Evolutionary conservation across 352 stramenopile species (phyloP).

Genomic region (Blastocystis sp.): DNA sequence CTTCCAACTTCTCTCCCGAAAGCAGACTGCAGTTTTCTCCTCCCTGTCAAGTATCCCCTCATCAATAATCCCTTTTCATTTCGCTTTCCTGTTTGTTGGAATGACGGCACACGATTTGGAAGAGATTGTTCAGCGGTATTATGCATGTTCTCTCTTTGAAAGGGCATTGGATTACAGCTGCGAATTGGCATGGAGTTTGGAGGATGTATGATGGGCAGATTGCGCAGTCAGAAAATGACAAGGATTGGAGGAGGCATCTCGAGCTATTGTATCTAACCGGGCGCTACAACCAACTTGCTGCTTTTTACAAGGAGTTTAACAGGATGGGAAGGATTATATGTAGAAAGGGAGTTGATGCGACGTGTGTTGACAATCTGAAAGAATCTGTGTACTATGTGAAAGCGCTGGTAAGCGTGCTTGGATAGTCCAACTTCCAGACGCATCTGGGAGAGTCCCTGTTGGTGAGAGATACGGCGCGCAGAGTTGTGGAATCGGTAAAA

Average conservation of each 20-base stretch:
- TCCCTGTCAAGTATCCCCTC: too few relatives aligned
- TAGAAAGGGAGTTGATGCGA: not conserved
- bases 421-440: not conserved
- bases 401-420: not conserved
- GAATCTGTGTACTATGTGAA: not conserved
- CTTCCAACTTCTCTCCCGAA: not conserved
- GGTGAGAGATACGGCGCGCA: not conserved
- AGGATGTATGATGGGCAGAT: not conserved
- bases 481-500: not conserved
- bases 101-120: not conserved
- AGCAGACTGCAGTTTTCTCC: slow-evolving; percentile 39
- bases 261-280: not conserved
- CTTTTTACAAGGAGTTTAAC: not conserved
- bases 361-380: not conserved
- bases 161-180: not conserved
- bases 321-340: not conserved
- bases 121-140: slow-evolving; percentile 20
- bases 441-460: not conserved
- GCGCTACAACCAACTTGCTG: not conserved
- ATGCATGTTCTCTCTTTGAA: not conserved
- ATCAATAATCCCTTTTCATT: too few relatives aligned
- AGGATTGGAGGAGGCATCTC: not conserved
- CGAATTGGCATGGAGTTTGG: not conserved
- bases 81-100: not conserved
- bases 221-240: not conserved